Evolutionary conservation across 805 yeast genomes (phyloP).

Genomic region (Nakazawaea peltata): DNA sequence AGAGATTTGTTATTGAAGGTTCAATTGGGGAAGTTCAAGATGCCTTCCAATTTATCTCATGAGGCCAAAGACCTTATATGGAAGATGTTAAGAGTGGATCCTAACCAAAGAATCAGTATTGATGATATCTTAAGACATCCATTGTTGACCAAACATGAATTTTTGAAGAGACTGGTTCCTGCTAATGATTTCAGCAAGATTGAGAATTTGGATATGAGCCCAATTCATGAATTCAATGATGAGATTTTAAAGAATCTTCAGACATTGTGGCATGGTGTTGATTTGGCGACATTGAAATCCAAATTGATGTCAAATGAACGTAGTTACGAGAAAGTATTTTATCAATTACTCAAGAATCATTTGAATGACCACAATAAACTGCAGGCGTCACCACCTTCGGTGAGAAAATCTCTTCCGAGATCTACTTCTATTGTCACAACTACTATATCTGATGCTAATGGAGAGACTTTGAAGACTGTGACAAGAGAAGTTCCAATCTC

Average conservation of each 20-base stretch:
- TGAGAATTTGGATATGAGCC: constrained; percentile 9
- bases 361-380: constrained; percentile 50
- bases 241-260: constrained; percentile 72
- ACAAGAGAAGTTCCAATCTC: constrained; percentile 20
- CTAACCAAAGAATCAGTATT: constrained; percentile 70
- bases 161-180: constrained; percentile 29
- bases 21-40: constrained; percentile 77
- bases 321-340: constrained; percentile 74
- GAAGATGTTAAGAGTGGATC: constrained; percentile 77
- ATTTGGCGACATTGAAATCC: constrained; percentile 39
- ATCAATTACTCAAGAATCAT: constrained; percentile 65
- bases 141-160: constrained; percentile 64
- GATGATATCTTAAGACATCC: constrained; percentile 77
- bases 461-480: constrained; percentile 19
- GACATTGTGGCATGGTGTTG: constrained; percentile 76
- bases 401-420: constrained; percentile 13
- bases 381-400: constrained; percentile 4
- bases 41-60: constrained; percentile 70
- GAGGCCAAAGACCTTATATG: constrained; percentile 86
- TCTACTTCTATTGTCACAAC: constrained; percentile 24
- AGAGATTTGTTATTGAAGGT: constrained; percentile 82
- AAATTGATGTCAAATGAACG: constrained; percentile 48
- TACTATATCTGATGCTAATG: constrained; percentile 24
- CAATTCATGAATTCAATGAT: constrained; percentile 49
- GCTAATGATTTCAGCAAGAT: constrained; percentile 28